A percentile compares a stretch with the other conserved stretches of the same genome.
Evolutionary conservation across 441 rosid species (phyloP).

Genomic region (Melastoma candidum): DNA sequence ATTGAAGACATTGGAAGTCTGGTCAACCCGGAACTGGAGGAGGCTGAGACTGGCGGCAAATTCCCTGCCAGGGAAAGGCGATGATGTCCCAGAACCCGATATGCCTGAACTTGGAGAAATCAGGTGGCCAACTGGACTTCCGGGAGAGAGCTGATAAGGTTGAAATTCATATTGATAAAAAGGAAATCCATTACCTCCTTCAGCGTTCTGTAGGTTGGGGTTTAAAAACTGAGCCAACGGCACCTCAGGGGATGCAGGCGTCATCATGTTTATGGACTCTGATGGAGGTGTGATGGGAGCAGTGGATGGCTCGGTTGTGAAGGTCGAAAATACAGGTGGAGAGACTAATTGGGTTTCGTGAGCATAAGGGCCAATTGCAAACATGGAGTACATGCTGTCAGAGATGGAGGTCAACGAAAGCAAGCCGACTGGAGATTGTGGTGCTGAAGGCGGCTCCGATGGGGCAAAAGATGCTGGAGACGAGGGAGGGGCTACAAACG

Average conservation of each 20-base stretch:
- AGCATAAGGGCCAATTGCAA: constrained; percentile 94
- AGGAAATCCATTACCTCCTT: constrained; percentile 33
- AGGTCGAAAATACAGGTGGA: constrained; percentile 85
- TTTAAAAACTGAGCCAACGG: constrained; percentile 85
- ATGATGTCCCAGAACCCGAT: constrained; percentile 79
- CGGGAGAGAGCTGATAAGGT: constrained; percentile 80
- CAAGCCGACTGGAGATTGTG: constrained; percentile 70
- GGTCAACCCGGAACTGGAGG: constrained; percentile 44
- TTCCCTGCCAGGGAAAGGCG: constrained; percentile 84
- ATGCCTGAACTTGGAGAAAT: constrained; percentile 84
- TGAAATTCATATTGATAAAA: constrained; percentile 60
- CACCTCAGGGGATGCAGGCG: constrained; percentile 94
- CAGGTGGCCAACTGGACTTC: constrained; percentile 86
- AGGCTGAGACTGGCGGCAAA: constrained; percentile 28
- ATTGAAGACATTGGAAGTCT: constrained; percentile 58
- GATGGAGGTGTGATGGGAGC: constrained; percentile 92
- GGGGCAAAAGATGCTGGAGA: constrained; percentile 91
- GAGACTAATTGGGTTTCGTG: constrained; percentile 86
- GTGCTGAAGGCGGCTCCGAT: constrained; percentile 81
- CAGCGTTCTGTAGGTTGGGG: constrained; percentile 30
- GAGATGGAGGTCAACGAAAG: constrained; percentile 54
- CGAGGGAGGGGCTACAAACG: constrained; percentile 94
- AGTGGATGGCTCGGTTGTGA: constrained; percentile 91
- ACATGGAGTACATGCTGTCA: constrained; percentile 63
- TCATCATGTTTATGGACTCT: constrained; percentile 66